These are phyloP conservation scores for Soucietia sequanensis DNA, from an alignment of 805 yeast species.

Conservation along the genomic window DNA sequence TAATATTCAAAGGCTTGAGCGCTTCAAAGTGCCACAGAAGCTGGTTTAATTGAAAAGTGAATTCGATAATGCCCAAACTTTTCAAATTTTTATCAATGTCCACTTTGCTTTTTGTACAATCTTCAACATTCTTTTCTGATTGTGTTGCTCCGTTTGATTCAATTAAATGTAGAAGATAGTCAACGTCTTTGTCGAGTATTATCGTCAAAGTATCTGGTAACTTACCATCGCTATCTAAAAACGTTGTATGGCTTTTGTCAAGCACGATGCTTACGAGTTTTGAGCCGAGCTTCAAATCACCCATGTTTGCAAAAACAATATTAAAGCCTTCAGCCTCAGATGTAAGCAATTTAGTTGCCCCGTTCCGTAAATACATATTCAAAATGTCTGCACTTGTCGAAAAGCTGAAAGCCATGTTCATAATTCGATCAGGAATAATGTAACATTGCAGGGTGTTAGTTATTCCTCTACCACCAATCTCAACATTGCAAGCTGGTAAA, in stretches of 20 bases:
- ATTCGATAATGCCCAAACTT: constrained; percentile 8
- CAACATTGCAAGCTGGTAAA: neutral
- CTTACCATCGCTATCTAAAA: constrained; percentile 8
- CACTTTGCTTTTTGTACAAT: neutral
- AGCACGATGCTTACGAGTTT: constrained; percentile 9
- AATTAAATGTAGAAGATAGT: constrained; percentile 8
- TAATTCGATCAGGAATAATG: neutral
- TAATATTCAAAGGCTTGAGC: constrained; percentile 14
- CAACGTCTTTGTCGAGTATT: constrained; percentile 12
- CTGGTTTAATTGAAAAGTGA: constrained; percentile 17
- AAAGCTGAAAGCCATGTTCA: neutral
- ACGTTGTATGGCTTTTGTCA: constrained; percentile 5
- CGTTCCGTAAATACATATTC: constrained; percentile 7
- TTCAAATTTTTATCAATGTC: constrained; percentile 6
- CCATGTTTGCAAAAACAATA: constrained; percentile 11
- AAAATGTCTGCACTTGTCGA: constrained; percentile 1
- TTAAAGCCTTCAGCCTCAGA: constrained; percentile 6
- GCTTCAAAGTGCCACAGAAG: constrained; percentile 17
- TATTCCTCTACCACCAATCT: neutral
- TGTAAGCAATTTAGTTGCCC: constrained; percentile 4
- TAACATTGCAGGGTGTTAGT: neutral
- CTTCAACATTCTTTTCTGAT: too few species aligned
- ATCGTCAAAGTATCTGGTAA: constrained; percentile 9
- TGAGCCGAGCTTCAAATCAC: constrained; percentile 10
- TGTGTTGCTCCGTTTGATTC: neutral